Conservation (phyloP, 73 alveolate species). For the Paraurostyla sp. region DNA sequence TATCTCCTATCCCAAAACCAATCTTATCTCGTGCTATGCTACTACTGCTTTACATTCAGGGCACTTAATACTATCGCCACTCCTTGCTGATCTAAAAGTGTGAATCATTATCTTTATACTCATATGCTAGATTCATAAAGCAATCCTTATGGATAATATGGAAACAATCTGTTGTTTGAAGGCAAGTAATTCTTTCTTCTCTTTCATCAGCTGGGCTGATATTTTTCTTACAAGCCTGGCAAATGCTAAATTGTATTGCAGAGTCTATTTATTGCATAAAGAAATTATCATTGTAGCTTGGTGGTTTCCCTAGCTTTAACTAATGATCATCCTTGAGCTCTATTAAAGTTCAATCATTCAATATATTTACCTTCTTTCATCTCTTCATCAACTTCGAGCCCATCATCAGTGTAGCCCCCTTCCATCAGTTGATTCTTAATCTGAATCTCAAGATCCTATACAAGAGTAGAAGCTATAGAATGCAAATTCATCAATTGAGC, state of each 20-base stretch:
- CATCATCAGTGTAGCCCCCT: background rate
- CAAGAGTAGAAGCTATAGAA: background rate
- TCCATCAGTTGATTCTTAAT: background rate
- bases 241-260: background rate
- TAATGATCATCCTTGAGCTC: background rate
- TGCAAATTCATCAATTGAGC: constrained; percentile 1
- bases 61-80: constrained; percentile 64
- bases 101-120: constrained; percentile 7
- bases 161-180: constrained; percentile 45
- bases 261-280: background rate
- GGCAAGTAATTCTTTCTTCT: background rate
- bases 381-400: background rate
- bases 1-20: constrained; percentile 55
- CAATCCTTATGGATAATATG: constrained; percentile 64
- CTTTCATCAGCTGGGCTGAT: constrained; percentile 2
- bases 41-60: constrained; percentile 66
- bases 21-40: constrained; percentile 64
- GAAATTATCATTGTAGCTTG: background rate
- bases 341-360: background rate
- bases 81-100: background rate
- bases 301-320: background rate
- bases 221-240: background rate
- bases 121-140: constrained; percentile 13
- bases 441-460: background rate
- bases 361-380: background rate